A percentile compares a stretch with the other conserved stretches of the same genome.
These are phyloP conservation scores for Monilinia vaccinii-corymbosi DNA, from an alignment of 2,329 filamentous ascomycete genomes.

Conservation along the genomic window DNA sequence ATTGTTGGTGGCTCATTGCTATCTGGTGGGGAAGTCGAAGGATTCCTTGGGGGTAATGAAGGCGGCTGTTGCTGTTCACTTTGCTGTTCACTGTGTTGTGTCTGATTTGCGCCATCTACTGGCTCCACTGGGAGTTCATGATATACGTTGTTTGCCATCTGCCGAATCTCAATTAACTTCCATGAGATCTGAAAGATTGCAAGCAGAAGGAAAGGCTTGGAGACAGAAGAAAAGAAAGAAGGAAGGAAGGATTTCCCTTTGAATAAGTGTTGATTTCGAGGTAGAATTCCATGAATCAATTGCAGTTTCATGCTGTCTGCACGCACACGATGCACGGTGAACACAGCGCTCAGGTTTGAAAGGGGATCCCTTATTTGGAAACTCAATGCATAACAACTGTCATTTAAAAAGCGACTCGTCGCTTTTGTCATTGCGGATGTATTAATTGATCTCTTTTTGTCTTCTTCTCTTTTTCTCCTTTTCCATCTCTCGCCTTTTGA, in stretches of 20 bases:
- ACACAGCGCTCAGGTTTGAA: not conserved
- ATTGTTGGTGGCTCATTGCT: not conserved
- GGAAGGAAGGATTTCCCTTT: not conserved
- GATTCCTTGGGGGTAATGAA: not conserved
- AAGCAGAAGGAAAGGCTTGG: not conserved
- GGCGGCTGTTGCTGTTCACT: not conserved
- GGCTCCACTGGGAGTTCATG: conserved; percentile 7
- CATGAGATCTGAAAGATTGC: not conserved
- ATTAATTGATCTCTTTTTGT: too few relatives aligned
- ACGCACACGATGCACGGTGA: conserved; percentile 5
- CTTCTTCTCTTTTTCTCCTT: not conserved
- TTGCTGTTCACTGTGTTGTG: not conserved
- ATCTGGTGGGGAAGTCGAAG: not conserved
- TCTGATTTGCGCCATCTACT: not conserved
- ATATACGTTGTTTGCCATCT: not conserved
- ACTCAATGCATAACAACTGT: not conserved
- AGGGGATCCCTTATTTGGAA: conserved; percentile 5
- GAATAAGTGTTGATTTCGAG: not conserved
- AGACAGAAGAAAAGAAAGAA: not conserved
- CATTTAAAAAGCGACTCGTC: not conserved
- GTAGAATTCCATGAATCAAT: not conserved
- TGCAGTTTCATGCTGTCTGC: conserved; percentile 1
- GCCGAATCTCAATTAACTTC: not conserved
- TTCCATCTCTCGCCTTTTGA: not conserved
- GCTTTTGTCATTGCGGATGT: not conserved